Conservation (phyloP, 331 rosid species). For the Phaseolus coccineus region DNA sequence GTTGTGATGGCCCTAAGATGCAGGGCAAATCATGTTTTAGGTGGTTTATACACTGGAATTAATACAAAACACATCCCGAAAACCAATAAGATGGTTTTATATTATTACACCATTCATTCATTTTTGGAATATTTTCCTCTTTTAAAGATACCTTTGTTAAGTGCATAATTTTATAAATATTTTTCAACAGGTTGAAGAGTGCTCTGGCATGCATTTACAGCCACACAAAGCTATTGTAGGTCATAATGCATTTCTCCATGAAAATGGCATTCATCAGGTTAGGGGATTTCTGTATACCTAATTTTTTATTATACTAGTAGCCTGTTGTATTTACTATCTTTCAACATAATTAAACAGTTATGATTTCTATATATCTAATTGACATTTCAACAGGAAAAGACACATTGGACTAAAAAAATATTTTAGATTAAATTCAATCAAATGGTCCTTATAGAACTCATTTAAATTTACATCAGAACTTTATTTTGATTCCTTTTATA, state of each 20-base stretch:
- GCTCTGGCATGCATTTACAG: constrained; percentile 51
- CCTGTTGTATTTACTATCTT: too few relatives aligned
- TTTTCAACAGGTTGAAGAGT: constrained; percentile 77
- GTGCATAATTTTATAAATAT: background rate
- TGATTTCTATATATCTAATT: too few relatives aligned
- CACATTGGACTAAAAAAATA: too few relatives aligned
- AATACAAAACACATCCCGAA: constrained; percentile 65
- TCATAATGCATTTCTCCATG: constrained; percentile 46
- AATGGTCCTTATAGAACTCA: too few relatives aligned
- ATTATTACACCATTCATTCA: constrained; percentile 25
- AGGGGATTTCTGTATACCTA: too few relatives aligned
- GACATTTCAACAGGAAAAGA: too few relatives aligned
- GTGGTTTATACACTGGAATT: constrained; percentile 75
- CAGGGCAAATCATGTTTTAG: constrained; percentile 60
- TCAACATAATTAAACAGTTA: too few relatives aligned
- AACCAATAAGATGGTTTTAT: constrained; percentile 83
- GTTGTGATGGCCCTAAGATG: constrained; percentile 85
- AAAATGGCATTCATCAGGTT: constrained; percentile 50
- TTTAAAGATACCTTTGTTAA: background rate
- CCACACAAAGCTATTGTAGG: constrained; percentile 47
- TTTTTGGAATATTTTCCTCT: background rate
- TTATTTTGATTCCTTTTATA: too few relatives aligned
- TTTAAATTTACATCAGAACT: too few relatives aligned
- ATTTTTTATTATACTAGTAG: too few relatives aligned
- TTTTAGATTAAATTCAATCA: too few relatives aligned